Percentiles rank a stretch among this genome's conserved stretches.
Conservation (phyloP, 2,329 filamentous ascomycete genomes). For the Neocucurbitaria cava region DNA sequence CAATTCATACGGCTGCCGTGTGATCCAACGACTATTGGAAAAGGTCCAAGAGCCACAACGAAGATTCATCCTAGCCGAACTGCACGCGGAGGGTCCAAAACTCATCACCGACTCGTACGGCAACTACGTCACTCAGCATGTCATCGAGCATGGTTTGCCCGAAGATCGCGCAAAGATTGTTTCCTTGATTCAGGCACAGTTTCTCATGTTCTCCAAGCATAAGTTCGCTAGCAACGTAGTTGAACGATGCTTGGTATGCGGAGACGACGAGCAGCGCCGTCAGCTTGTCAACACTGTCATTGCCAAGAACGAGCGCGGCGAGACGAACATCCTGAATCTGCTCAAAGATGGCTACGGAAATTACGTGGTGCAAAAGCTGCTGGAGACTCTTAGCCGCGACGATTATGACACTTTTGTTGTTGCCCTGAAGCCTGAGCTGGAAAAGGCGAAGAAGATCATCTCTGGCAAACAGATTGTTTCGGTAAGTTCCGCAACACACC, state of each 20-base stretch:
- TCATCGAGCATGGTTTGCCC: conserved; percentile 78
- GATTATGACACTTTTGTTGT: conserved; percentile 54
- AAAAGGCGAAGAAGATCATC: conserved; percentile 51
- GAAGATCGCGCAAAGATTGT: conserved; percentile 79
- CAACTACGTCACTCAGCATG: conserved; percentile 95
- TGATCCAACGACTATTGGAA: conserved; percentile 92
- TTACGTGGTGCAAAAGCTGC: conserved; percentile 92
- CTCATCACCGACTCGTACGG: conserved; percentile 89
- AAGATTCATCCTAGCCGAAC: conserved; percentile 75
- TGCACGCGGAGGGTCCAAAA: conserved; percentile 73
- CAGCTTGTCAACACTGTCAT: conserved; percentile 63
- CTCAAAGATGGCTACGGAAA: conserved; percentile 95
- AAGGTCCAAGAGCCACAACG: conserved; percentile 76
- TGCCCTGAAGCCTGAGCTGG: conserved; percentile 53
- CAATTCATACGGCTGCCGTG: conserved; percentile 87
- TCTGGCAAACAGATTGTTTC: conserved; percentile 53
- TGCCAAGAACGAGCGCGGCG: conserved; percentile 67
- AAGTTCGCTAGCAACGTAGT: conserved; percentile 98
- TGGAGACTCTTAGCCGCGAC: conserved; percentile 56
- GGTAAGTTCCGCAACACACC: conserved; percentile 27
- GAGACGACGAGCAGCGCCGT: conserved; percentile 71
- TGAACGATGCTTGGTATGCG: conserved; percentile 84
- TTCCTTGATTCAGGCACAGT: conserved; percentile 71
- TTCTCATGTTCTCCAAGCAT: conserved; percentile 84
- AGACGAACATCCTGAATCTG: conserved; percentile 73